Conservation (phyloP, 2,329 filamentous ascomycete species). For the Alternaria sp. region DNA sequence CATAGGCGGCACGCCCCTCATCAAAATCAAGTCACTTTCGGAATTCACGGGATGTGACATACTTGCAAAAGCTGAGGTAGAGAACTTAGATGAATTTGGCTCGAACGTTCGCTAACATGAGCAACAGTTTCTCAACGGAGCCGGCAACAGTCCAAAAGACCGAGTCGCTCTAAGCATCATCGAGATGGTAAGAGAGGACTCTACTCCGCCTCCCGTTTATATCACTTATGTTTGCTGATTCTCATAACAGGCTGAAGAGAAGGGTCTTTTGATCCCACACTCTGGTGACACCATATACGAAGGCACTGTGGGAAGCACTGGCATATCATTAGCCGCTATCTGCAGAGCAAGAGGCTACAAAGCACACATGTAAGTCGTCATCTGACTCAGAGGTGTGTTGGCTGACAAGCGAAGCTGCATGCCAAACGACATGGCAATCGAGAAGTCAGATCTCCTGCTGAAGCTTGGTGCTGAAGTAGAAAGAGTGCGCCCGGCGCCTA, state of each 20-base stretch:
- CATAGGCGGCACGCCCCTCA: slow-evolving; percentile 91
- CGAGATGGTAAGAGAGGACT: slow-evolving; percentile 54
- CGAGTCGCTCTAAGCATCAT: slow-evolving; percentile 93
- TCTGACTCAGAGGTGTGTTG: neutral
- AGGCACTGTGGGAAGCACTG: slow-evolving; percentile 94
- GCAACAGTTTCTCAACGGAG: slow-evolving; percentile 81
- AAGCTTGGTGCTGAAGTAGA: slow-evolving; percentile 94
- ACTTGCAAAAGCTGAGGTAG: slow-evolving; percentile 84
- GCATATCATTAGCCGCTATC: slow-evolving; percentile 90
- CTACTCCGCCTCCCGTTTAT: neutral
- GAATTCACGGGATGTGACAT: slow-evolving; percentile 88
- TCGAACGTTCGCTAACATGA: slow-evolving; percentile 1
- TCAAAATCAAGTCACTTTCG: slow-evolving; percentile 84
- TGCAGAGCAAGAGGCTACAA: slow-evolving; percentile 87
- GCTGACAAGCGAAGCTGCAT: slow-evolving; percentile 69
- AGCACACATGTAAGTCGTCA: slow-evolving; percentile 74
- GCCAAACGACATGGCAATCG: slow-evolving; percentile 86
- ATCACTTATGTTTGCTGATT: slow-evolving; percentile 8
- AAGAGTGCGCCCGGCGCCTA: slow-evolving; percentile 86
- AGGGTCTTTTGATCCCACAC: slow-evolving; percentile 75
- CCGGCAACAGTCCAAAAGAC: slow-evolving; percentile 93
- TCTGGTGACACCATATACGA: slow-evolving; percentile 96
- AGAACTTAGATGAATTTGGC: neutral
- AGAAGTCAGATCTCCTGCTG: slow-evolving; percentile 87
- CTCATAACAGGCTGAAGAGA: slow-evolving; percentile 69